Evolutionary conservation across 306 rosid genomes (phyloP).

Genomic region (Pyrus communis): DNA sequence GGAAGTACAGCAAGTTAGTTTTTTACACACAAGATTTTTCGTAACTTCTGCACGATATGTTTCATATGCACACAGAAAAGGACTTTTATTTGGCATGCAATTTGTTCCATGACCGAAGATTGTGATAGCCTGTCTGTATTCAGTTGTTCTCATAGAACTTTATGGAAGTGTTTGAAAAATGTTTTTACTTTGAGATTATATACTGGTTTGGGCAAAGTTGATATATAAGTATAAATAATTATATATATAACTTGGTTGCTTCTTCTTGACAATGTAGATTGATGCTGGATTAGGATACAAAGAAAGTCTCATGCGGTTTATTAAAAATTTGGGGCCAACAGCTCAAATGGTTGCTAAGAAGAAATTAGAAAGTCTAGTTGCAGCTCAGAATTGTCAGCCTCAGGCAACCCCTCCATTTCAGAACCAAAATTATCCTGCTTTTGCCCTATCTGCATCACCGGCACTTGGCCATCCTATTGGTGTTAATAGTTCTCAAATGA

Average conservation of each 20-base stretch:
- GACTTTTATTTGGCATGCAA: neutral
- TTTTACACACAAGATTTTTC: neutral
- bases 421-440: neutral
- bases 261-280: neutral
- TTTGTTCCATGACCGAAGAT: neutral
- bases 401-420: neutral
- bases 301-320: slow-evolving; percentile 19
- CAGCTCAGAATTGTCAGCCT: neutral
- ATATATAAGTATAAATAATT: neutral
- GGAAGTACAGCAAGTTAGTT: neutral
- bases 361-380: neutral
- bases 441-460: neutral
- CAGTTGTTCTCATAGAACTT: neutral
- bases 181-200: neutral
- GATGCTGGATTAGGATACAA: slow-evolving; percentile 4
- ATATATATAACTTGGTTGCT: neutral
- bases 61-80: neutral
- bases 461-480: neutral
- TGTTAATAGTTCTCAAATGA: neutral
- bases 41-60: neutral
- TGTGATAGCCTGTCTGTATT: neutral
- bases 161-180: neutral
- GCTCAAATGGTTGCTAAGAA: slow-evolving; percentile 12
- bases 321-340: slow-evolving; percentile 28
- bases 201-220: neutral